phyloP scores from a whole-genome alignment of 306 rosid species.

The Medicago lupulina region DNA sequence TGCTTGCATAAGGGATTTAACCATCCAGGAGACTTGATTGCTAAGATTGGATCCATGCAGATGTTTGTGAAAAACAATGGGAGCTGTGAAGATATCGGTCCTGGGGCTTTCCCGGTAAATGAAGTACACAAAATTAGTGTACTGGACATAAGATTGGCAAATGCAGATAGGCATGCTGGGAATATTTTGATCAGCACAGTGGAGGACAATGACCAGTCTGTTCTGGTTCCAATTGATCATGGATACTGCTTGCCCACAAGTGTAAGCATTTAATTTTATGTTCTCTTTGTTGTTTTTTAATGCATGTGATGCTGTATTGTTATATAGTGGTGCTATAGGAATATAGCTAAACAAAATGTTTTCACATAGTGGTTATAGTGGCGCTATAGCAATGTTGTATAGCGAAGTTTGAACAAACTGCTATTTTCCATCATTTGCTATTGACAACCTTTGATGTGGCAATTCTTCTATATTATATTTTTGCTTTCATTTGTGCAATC shows the following conservation, averaged over 20 bases:
- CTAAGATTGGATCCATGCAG: slow-evolving; percentile 90
- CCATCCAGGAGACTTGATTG: slow-evolving; percentile 58
- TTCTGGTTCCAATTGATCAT: slow-evolving; percentile 87
- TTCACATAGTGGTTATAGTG: background rate
- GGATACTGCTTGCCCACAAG: slow-evolving; percentile 91
- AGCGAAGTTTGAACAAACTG: background rate
- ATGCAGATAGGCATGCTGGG: slow-evolving; percentile 92
- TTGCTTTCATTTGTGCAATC: background rate
- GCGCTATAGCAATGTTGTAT: background rate
- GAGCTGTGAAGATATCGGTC: slow-evolving; percentile 92
- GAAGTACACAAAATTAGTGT: slow-evolving; percentile 89
- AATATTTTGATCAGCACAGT: slow-evolving; percentile 70
- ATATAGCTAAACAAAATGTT: background rate
- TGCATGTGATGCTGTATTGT: slow-evolving; percentile 5
- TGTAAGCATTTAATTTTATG: slow-evolving; percentile 56
- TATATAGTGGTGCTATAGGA: background rate
- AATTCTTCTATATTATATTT: slow-evolving; percentile 1
- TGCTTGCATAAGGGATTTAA: slow-evolving; percentile 66
- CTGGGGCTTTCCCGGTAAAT: slow-evolving; percentile 72
- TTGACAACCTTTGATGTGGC: background rate
- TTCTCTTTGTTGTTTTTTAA: slow-evolving; percentile 28
- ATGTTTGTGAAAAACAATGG: slow-evolving; percentile 78
- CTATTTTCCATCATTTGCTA: background rate
- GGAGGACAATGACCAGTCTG: slow-evolving; percentile 51
- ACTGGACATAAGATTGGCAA: slow-evolving; percentile 84